Conservation (phyloP, 192 early-diverging fungal species). For the Podila minutissima region DNA sequence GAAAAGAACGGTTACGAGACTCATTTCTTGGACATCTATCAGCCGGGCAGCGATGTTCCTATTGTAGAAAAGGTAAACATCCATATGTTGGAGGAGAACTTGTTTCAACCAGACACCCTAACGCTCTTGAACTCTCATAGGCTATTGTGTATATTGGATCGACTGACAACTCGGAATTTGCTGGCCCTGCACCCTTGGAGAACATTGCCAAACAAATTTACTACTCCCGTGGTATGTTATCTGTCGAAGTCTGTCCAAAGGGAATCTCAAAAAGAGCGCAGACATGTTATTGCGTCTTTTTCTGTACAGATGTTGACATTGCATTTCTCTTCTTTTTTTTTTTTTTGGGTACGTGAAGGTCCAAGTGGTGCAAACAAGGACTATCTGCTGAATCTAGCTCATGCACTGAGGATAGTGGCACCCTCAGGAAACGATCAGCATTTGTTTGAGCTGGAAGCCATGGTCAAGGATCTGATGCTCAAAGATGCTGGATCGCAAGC, state of each 20-base stretch:
- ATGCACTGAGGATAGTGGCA: slow-evolving; percentile 61
- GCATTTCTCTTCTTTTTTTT: background rate
- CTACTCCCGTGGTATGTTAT: slow-evolving; percentile 57
- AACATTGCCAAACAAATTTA: slow-evolving; percentile 75
- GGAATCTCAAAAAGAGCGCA: background rate
- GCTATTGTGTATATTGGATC: slow-evolving; percentile 87
- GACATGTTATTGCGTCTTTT: background rate
- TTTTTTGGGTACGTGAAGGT: slow-evolving; percentile 42
- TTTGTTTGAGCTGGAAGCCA: slow-evolving; percentile 63
- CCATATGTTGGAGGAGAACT: background rate
- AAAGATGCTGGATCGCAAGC: slow-evolving; percentile 38
- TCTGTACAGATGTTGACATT: slow-evolving; percentile 5
- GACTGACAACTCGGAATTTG: slow-evolving; percentile 80
- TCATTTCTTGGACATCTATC: slow-evolving; percentile 70
- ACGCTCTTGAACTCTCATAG: slow-evolving; percentile 13
- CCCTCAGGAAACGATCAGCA: slow-evolving; percentile 67
- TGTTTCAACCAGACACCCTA: background rate
- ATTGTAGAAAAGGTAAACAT: slow-evolving; percentile 64
- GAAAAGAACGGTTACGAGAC: slow-evolving; percentile 91
- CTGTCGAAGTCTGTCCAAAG: too few relatives aligned
- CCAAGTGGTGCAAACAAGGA: slow-evolving; percentile 78
- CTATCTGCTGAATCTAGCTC: slow-evolving; percentile 73
- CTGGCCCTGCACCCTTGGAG: slow-evolving; percentile 70
- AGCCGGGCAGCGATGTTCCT: slow-evolving; percentile 31
- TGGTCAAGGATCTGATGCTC: slow-evolving; percentile 54